Evolutionary conservation across 306 rosid genomes (phyloP).

Genomic region (Quercus gilva): DNA sequence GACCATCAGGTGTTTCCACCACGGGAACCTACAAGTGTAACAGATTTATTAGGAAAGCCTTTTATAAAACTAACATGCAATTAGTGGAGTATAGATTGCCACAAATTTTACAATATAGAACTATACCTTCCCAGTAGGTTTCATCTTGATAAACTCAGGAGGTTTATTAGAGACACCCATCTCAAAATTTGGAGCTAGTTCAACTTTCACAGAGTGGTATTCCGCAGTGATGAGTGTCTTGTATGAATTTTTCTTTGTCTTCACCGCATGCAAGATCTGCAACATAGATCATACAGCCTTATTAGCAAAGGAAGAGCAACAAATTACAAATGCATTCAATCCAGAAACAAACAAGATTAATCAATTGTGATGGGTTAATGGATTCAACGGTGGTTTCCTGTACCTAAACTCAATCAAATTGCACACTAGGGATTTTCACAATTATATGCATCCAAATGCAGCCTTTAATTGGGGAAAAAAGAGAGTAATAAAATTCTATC

Average conservation of each 20-base stretch:
- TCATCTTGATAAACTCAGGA: constrained; percentile 68
- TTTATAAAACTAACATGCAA: no score
- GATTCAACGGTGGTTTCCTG: no score
- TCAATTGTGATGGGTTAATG: no score
- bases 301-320: not conserved
- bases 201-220: constrained; percentile 49
- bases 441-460: no score
- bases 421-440: no score
- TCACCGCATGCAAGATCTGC: constrained; percentile 58
- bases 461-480: no score
- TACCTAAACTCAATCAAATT: no score
- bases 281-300: not conserved
- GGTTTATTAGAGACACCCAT: constrained; percentile 69
- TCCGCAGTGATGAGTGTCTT: constrained; percentile 64
- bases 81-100: no score
- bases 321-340: not conserved
- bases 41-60: no score
- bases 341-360: no score
- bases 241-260: constrained; percentile 47
- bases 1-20: not conserved
- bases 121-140: constrained; percentile 54
- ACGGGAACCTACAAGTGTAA: no score
- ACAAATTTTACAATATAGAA: not conserved
- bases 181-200: constrained; percentile 43
- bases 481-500: no score